phyloP scores from a whole-genome alignment of 2,329 filamentous ascomycete species.

The Sarocladium strictum region DNA sequence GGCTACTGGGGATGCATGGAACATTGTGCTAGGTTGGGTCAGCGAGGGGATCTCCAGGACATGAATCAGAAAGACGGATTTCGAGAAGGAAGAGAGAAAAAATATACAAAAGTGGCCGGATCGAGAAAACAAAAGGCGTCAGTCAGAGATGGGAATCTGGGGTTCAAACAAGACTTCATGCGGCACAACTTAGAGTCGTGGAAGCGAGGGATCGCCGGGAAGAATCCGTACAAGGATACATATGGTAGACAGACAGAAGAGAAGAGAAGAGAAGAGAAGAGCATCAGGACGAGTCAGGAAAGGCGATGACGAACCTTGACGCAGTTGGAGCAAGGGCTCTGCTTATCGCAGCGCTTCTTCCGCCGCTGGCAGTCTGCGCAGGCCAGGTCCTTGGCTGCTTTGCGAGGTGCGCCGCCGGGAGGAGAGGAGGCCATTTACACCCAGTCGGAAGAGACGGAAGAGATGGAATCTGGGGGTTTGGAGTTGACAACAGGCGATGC shows the following conservation, averaged over 20 bases:
- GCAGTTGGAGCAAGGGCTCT: constrained; percentile 24
- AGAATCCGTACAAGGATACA: no score
- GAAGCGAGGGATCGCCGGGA: no score
- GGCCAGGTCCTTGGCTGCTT: constrained; percentile 11
- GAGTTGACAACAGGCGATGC: no score
- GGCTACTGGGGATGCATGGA: constrained; percentile 20
- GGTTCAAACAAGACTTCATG: neutral
- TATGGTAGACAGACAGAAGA: no score
- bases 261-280: no score
- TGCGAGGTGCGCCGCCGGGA: constrained; percentile 11
- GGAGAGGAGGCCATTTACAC: constrained; percentile 10
- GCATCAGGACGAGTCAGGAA: neutral
- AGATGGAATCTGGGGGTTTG: no score
- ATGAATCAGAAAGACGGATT: neutral
- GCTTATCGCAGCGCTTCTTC: constrained; percentile 27
- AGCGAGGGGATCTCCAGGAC: neutral
- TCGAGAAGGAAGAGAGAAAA: no score
- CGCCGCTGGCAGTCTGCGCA: constrained; percentile 17
- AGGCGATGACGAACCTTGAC: constrained; percentile 16
- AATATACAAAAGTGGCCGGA: no score
- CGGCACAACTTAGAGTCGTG: neutral
- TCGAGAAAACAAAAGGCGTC: no score
- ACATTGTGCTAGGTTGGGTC: constrained; percentile 16
- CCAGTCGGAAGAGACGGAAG: no score
- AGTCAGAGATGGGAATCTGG: no score